Evolutionary conservation across 371 early-diverging fungal species (phyloP).

Genomic region (Pancytospora philotis): DNA sequence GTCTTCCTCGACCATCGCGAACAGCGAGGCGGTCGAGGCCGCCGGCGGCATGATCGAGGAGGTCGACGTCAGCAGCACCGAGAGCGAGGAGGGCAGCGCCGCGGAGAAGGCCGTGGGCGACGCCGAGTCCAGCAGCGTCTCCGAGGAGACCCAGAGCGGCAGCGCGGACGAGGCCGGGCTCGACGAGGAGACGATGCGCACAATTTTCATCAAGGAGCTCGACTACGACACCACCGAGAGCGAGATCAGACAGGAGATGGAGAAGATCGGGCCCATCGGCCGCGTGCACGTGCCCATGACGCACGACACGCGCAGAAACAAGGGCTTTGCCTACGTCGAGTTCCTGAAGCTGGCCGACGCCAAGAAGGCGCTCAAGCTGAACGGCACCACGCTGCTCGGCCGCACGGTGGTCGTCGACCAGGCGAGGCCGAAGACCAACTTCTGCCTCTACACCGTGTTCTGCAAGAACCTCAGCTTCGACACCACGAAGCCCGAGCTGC

Average conservation of each 20-base stretch:
- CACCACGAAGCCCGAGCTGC: conserved; percentile 23
- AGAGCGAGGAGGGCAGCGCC: not conserved
- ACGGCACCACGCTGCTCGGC: conserved; percentile 48
- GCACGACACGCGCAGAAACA: conserved; percentile 43
- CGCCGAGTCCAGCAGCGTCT: not conserved
- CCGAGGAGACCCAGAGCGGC: conserved; percentile 3
- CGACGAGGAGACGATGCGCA: conserved; percentile 42
- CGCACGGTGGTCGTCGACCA: conserved; percentile 42
- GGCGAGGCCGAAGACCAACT: conserved; percentile 20
- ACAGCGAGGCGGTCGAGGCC: not conserved
- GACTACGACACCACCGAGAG: conserved; percentile 47
- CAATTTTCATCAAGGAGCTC: conserved; percentile 58
- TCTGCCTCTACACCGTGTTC: conserved; percentile 48
- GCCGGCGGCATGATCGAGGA: conserved; percentile 1
- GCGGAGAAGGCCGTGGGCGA: conserved; percentile 3
- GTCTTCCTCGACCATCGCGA: not conserved
- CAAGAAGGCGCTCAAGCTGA: conserved; percentile 43
- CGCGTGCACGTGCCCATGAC: conserved; percentile 54
- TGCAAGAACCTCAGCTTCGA: conserved; percentile 48
- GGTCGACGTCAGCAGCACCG: not conserved
- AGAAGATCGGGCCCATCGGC: conserved; percentile 50
- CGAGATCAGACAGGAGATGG: conserved; percentile 52
- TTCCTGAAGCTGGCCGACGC: conserved; percentile 51
- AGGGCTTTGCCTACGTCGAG: conserved; percentile 60
- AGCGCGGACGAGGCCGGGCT: not conserved